Evolutionary conservation across 2,329 filamentous ascomycete genomes (phyloP), one percentile per base, ranked within the genome.

Genomic region (Phaeoacremonium minimum): DNA sequence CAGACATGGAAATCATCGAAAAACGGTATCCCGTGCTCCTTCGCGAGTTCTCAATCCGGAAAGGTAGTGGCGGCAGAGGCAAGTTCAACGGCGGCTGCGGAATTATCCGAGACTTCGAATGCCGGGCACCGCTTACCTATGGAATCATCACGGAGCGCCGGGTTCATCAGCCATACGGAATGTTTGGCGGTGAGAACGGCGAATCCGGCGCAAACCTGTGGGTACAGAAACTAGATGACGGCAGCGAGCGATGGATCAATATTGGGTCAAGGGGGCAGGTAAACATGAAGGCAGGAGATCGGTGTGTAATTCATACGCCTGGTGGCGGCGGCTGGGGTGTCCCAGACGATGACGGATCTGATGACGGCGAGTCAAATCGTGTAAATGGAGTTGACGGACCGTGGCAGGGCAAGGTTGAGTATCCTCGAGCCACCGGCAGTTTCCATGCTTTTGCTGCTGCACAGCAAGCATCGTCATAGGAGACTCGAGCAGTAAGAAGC

Each of bases 1-100:
- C 44, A 8, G 47, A 51, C 33, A 42, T 43, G 4, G 48, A 51
- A 28, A 43, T 41, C n/a, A 37, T 52, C 9, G 48, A 52, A 36
- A 44, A 44, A 30, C 19, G 46, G 15, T 51, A 49, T 18, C 48
- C 49, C n/a, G 42, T 48, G n/a, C 36, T 52, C 9, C 30, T 52
- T 6, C 38, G 43, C 6, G 38, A 47, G 22, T 51, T 48, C 35
- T 38, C 38, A 4, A 37, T 50, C n/a, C 40, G 48, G 18, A 33
- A 34, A 18, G 48, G 35, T 13, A 44, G 35, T 16, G 48, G 48
- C 17, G 49, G 49, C 7, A 28, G 35, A 14, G 48, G 49, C 4
- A 17, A 36, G 15, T 39, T 42, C 26, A 31, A 31, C 7, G 46
- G 48, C 19, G 48, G 48, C 4, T 38, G 47, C 30, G 48, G 49